phyloP scores from a whole-genome alignment of 495 filamentous ascomycete genomes.

The Neurospora sp. region DNA sequence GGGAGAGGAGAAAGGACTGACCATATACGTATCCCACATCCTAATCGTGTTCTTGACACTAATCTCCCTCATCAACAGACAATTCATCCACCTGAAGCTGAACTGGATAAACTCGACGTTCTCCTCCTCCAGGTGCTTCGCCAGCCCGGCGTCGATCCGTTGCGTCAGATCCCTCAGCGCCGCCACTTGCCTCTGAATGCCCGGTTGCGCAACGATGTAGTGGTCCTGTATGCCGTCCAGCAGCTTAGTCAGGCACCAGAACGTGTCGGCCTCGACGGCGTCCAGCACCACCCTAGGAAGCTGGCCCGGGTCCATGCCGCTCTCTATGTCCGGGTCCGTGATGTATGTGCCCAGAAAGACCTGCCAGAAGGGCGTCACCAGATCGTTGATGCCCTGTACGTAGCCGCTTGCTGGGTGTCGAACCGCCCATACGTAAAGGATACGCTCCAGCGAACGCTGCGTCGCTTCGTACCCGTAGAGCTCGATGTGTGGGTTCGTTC shows the following conservation, averaged over 20 bases:
- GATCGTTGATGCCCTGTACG: constrained; percentile 96
- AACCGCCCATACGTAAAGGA: constrained; percentile 96
- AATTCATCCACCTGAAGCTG: constrained; percentile 99
- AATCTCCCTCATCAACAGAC: constrained; percentile 92
- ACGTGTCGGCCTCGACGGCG: constrained; percentile 94
- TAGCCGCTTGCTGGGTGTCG: constrained; percentile 95
- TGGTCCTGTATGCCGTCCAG: constrained; percentile 98
- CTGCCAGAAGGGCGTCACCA: constrained; percentile 96
- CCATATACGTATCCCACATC: constrained; percentile 99
- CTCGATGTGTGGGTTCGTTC: constrained; percentile 91
- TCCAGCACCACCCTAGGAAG: constrained; percentile 84
- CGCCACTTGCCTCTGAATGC: constrained; percentile 86
- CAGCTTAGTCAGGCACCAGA: constrained; percentile 95
- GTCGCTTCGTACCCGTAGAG: constrained; percentile 94
- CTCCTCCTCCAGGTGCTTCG: constrained; percentile 80
- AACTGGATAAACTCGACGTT: constrained; percentile 98
- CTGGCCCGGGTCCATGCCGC: constrained; percentile 92
- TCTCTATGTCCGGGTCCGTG: constrained; percentile 82
- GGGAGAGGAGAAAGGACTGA: constrained; percentile 30
- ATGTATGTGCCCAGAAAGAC: constrained; percentile 93
- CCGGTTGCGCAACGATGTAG: constrained; percentile 94
- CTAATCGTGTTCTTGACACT: constrained; percentile 90
- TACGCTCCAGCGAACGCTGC: constrained; percentile 84
- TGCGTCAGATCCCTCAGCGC: constrained; percentile 81
- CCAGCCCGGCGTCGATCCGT: constrained; percentile 75